Evolutionary conservation across 2,329 filamentous ascomycete genomes (phyloP).

Genomic region (Alternaria sp.): DNA sequence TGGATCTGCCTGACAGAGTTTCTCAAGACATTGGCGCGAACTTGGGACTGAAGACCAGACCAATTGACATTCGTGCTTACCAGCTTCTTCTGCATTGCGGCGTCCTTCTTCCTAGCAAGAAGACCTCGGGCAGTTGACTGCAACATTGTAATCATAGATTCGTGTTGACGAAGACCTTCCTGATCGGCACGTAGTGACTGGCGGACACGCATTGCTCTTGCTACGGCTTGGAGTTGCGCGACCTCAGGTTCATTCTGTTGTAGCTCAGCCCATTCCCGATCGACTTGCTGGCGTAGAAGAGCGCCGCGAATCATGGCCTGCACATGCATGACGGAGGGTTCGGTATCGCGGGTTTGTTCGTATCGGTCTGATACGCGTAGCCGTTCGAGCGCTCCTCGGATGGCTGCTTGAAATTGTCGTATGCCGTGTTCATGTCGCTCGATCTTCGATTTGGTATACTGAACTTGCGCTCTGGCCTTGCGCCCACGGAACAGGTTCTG

Average conservation of each 20-base stretch:
- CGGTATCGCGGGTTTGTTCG: conserved; percentile 65
- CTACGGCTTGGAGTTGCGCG: conserved; percentile 48
- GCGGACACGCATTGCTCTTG: conserved; percentile 51
- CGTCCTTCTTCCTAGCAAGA: conserved; percentile 49
- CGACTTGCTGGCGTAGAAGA: conserved; percentile 65
- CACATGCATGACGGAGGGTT: conserved; percentile 62
- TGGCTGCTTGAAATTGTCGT: conserved; percentile 63
- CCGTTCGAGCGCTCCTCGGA: conserved; percentile 56
- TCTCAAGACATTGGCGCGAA: conserved; percentile 50
- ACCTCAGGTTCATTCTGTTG: conserved; percentile 58
- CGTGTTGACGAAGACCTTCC: conserved; percentile 46
- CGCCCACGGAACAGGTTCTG: conserved; percentile 81
- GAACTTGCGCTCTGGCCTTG: conserved; percentile 57
- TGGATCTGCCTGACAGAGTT: conserved; percentile 36
- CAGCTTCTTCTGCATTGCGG: conserved; percentile 50
- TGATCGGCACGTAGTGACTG: conserved; percentile 43
- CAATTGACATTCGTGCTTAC: conserved; percentile 50
- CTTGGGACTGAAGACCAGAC: conserved; percentile 53
- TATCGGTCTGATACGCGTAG: conserved; percentile 59
- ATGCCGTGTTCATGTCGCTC: conserved; percentile 54
- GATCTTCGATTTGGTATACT: conserved; percentile 55
- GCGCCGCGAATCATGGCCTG: conserved; percentile 69
- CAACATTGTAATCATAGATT: conserved; percentile 57
- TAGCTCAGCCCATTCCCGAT: conserved; percentile 43
- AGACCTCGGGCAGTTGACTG: conserved; percentile 69